Percentiles rank a stretch among this genome's conserved stretches.
These are phyloP conservation scores for Lipomyces sp. DNA, from an alignment of 805 yeast genomes.

Conservation along the genomic window DNA sequence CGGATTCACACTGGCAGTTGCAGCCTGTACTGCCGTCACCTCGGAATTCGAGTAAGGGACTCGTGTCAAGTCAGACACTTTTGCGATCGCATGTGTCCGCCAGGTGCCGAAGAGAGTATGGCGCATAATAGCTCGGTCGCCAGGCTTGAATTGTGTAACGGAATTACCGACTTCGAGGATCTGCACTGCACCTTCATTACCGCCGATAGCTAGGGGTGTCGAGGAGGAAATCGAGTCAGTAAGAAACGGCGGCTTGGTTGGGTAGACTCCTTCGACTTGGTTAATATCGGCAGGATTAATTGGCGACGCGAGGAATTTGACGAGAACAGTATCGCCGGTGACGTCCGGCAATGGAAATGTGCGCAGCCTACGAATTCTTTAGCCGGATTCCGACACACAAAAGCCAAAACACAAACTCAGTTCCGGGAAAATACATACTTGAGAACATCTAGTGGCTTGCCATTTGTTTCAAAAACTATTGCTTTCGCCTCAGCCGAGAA, in stretches of 20 bases:
- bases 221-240: conserved; percentile 54
- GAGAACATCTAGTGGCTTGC: conserved; percentile 53
- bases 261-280: conserved; percentile 86
- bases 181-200: conserved; percentile 91
- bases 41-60: conserved; percentile 55
- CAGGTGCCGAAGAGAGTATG: conserved; percentile 88
- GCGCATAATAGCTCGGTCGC: conserved; percentile 89
- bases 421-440: conserved; percentile 25
- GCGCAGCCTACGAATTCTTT: conserved; percentile 40
- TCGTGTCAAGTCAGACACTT: conserved; percentile 58
- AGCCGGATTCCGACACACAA: not conserved
- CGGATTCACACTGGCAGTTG: conserved; percentile 91
- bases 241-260: conserved; percentile 69
- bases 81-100: conserved; percentile 75
- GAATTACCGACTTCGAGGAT: conserved; percentile 71
- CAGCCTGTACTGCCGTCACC: conserved; percentile 56
- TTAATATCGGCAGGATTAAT: conserved; percentile 89
- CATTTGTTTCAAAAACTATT: conserved; percentile 68
- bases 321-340: conserved; percentile 52
- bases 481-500: conserved; percentile 57
- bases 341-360: conserved; percentile 47
- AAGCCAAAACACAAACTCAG: not conserved
- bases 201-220: conserved; percentile 78
- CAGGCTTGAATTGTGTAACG: conserved; percentile 56
- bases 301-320: conserved; percentile 78